Base-by-base conservation (phyloP, 2,329 filamentous ascomycete species). In the Colletotrichum sp. region DNA sequence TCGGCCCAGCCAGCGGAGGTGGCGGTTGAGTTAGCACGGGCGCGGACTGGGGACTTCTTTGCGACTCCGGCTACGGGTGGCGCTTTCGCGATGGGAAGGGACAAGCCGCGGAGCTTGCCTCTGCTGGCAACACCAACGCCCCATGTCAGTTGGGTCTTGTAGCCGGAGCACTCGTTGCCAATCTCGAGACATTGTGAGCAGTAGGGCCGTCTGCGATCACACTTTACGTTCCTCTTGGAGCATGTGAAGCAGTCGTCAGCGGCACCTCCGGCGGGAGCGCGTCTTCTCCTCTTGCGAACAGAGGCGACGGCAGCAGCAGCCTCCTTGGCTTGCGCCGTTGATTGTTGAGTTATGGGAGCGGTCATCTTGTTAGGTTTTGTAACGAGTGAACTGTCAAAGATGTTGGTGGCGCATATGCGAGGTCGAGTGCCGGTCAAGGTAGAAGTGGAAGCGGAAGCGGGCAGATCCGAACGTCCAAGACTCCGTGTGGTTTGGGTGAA, bases 131-230 rank as follows among this genome's bases (percentile, higher is more conserved):
- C 96, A 68, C 96, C 96, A 64, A 98, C 95, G 57, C 96, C 96
- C 96, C 96, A 99, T 63, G 96, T 99, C 85, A 99, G 90, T 80
- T 96, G 96, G 18, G 96, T 99, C 87, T 98, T 98, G 89, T 99
- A 99, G 76, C 96, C 96, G 32, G 95, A 96, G 87, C 96, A 99
- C 83, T 98, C 96, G 84, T 95, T 96, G 79, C 96, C 96, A 78
- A 95, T 90, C 80, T 98, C 95, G 78, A 99, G 91, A 85, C 96
- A 99, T 86, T 96, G 96, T 60, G 96, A 96, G 87, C 97, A 99
- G 86, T 98, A 99, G 10, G 96, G 96, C 81, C 96, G 92, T 83
- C 95, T 93, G 80, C 96, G 93, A 86, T 99, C 96, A 88, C 96
- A 99, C 85, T 95, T 95, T 78, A 94, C 90, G 81, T 93, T 93